Evolutionary conservation across 2,329 filamentous ascomycete species (phyloP).

Genomic region (Colletotrichum gigasporum): DNA sequence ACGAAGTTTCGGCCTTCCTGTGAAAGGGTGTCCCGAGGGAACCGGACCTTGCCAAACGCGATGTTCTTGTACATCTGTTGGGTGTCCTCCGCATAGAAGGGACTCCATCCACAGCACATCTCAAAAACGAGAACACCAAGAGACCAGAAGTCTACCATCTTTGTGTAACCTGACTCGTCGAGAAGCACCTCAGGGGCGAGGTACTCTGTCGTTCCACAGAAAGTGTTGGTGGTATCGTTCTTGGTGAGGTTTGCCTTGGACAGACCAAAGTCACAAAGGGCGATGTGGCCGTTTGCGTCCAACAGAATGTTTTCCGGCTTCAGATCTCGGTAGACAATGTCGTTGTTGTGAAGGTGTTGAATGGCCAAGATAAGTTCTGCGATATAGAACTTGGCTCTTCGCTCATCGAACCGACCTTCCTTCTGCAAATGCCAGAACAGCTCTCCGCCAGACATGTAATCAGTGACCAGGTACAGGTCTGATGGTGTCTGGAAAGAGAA

Average conservation of each 20-base stretch:
- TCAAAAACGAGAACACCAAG: constrained; percentile 97
- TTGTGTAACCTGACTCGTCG: constrained; percentile 97
- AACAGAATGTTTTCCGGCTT: constrained; percentile 98
- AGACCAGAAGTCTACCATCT: constrained; percentile 99
- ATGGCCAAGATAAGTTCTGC: constrained; percentile 95
- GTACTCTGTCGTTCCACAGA: constrained; percentile 98
- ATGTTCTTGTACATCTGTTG: constrained; percentile 99
- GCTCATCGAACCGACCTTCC: constrained; percentile 94
- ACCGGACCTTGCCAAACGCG: constrained; percentile 97
- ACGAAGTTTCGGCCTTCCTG: constrained; percentile 97
- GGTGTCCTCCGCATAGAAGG: constrained; percentile 98
- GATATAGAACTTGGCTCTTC: constrained; percentile 97
- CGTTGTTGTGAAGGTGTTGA: constrained; percentile 93
- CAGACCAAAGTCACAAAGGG: constrained; percentile 95
- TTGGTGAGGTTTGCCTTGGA: constrained; percentile 98
- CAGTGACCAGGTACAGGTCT: constrained; percentile 96
- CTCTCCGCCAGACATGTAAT: constrained; percentile 99
- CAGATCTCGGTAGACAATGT: constrained; percentile 96
- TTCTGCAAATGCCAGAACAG: constrained; percentile 99
- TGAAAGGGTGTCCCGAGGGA: constrained; percentile 92
- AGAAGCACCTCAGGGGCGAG: constrained; percentile 93
- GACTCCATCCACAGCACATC: constrained; percentile 99
- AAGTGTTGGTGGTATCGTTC: constrained; percentile 98
- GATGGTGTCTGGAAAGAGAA: constrained; percentile 99
- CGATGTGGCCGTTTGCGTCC: constrained; percentile 97